Base-by-base conservation (phyloP, 306 rosid genomes). In the Mimosa pudica region DNA sequence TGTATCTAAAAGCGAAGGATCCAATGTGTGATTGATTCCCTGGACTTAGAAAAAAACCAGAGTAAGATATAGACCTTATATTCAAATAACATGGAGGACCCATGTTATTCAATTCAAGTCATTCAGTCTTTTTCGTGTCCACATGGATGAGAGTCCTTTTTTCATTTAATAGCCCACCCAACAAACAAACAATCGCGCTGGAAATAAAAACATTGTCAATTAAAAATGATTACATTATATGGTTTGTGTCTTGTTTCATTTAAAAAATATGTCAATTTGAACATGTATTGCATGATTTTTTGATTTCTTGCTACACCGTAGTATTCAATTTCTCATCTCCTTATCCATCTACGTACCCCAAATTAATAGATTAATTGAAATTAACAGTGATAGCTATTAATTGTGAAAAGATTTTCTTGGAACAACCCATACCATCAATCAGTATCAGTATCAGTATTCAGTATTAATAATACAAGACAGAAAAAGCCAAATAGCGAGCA, bases 1-100 rank as follows among this genome's bases (percentile, higher is more conserved):
- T 61, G 38, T 48, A 35, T 41, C 64, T 36, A 17, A 47, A 8
- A 18, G 75, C 5, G 14, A 69, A 20, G 75, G 84, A 86, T 86
- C 85, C 85, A 55, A 77, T 71, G 80, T 64, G 66, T 38, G 42
- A 38, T 38, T 38, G 68, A 32, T 80, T 80, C 73, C 69, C 69
- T 2, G 5, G 42, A 38, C 68, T 8, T 24, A 24, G 30, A 45
- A 16, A 35, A 14, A 33, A 38, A 1, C 42, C 70, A 42, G 61
- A 54, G 24, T 10, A 13, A 17, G 5, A 16, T 6, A 64, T 17
- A 18, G 73, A 41, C 79, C 81, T 73, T 68, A 32, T 2, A 77
- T 83, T 86, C 84, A 80, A 77, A 78, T 60, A 71, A 9, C 54
- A 14, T 13, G 51, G 16, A 55, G 54, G 67, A 67, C 58, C 70